Percentiles rank a stretch among this genome's conserved stretches.
Evolutionary conservation across 305 asterid species (phyloP).

Genomic region (Fraxinus sp.): DNA sequence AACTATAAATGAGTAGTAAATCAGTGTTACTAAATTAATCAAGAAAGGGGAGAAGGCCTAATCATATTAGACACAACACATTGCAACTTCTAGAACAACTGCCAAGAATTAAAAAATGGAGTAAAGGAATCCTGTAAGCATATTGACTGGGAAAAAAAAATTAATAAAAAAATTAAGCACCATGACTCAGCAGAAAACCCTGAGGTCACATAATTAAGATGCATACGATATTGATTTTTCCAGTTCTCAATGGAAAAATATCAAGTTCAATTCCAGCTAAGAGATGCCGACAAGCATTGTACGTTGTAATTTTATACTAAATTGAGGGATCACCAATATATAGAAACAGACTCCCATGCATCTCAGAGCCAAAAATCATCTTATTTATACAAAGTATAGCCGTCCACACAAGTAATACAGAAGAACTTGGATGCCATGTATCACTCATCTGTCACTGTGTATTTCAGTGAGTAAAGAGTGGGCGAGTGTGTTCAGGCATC

Average conservation of each 20-base stretch:
- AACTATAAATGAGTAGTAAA: conserved; percentile 8
- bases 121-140: not conserved
- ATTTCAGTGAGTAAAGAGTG: not conserved
- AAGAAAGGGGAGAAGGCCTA: not conserved
- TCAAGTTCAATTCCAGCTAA: not conserved
- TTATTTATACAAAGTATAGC: not conserved
- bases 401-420: not conserved
- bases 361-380: not conserved
- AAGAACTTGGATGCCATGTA: not conserved
- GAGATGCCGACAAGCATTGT: not conserved
- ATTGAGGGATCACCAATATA: not conserved
- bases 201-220: not conserved
- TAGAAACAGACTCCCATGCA: not conserved
- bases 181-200: not conserved
- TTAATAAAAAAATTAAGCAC: not conserved
- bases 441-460: not conserved
- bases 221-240: not conserved
- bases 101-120: not conserved
- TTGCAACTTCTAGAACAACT: not conserved
- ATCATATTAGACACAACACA: conserved; percentile 1
- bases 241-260: not conserved
- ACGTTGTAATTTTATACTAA: not conserved
- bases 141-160: not conserved
- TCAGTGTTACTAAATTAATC: not conserved
- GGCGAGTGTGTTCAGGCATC: not conserved